Conservation (phyloP, 2,329 filamentous ascomycete genomes). For the Colletotrichum nymphaeae region DNA sequence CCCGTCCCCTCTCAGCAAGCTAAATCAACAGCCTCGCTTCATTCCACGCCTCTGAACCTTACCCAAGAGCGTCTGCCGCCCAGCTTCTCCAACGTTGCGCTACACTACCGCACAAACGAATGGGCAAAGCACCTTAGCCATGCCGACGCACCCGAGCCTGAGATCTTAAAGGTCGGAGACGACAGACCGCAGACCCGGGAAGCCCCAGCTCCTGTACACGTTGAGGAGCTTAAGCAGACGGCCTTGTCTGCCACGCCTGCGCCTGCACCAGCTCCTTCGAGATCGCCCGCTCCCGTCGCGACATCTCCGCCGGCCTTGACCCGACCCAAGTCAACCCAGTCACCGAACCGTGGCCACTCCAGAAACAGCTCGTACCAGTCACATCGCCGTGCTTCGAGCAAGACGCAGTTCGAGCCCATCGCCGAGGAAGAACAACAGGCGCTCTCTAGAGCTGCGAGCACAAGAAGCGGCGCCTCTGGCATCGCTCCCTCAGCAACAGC, state of each 20-base stretch:
- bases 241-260: constrained; percentile 61
- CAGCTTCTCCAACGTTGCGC: constrained; percentile 80
- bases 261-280: constrained; percentile 48
- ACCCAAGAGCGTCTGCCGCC: constrained; percentile 73
- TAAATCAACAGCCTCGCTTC: constrained; percentile 54
- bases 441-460: constrained; percentile 1
- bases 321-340: constrained; percentile 40
- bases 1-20: constrained; percentile 45
- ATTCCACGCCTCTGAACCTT: constrained; percentile 59
- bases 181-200: constrained; percentile 55
- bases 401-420: constrained; percentile 26
- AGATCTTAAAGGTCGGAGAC: constrained; percentile 66
- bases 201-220: constrained; percentile 68
- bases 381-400: constrained; percentile 30
- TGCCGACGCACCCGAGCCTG: constrained; percentile 78
- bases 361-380: constrained; percentile 33
- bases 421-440: constrained; percentile 7
- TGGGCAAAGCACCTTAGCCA: constrained; percentile 91
- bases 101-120: constrained; percentile 91
- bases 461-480: constrained; percentile 27
- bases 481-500: constrained; percentile 38
- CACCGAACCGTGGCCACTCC: constrained; percentile 15
- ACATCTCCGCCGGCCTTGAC: constrained; percentile 38
- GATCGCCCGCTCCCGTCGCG: constrained; percentile 42
- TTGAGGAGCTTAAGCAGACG: constrained; percentile 74